A percentile compares a stretch with the other conserved stretches of the same genome.
Evolutionary conservation across 2,329 filamentous ascomycete genomes (phyloP).

Genomic region (Nemania abortiva): DNA sequence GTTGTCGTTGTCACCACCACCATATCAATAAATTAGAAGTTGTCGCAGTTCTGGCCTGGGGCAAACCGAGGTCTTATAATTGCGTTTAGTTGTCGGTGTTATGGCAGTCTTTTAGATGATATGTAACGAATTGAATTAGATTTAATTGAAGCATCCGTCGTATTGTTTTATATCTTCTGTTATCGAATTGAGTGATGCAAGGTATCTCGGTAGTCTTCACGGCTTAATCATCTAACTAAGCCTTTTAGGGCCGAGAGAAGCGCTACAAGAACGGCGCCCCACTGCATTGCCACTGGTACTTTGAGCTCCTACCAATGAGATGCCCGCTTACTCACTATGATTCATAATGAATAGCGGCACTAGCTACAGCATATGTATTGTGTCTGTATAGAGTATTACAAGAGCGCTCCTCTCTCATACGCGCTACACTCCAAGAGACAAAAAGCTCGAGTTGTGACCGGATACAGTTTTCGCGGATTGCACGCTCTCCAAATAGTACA

Average conservation of each 20-base stretch:
- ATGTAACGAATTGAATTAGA: background rate
- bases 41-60: background rate
- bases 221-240: background rate
- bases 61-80: background rate
- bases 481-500: too few species aligned
- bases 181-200: conserved; percentile 12
- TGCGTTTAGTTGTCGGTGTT: background rate
- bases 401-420: too few species aligned
- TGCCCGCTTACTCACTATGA: conserved; percentile 29
- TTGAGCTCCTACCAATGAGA: conserved; percentile 37
- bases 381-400: too few species aligned
- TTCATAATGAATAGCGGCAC: conserved; percentile 43
- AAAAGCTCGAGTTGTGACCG: too few species aligned
- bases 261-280: background rate
- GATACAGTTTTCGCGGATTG: too few species aligned
- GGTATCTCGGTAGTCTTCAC: background rate
- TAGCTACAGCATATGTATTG: too few species aligned
- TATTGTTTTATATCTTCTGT: background rate
- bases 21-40: conserved; percentile 34
- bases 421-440: too few species aligned
- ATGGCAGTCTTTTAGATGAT: background rate
- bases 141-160: conserved; percentile 1
- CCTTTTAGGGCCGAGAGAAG: background rate
- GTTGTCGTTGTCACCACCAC: conserved; percentile 37
- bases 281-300: conserved; percentile 6